Evolutionary conservation across 1,139 yeast genomes (phyloP).

Genomic region (Blastobotrys buckinghamii): DNA sequence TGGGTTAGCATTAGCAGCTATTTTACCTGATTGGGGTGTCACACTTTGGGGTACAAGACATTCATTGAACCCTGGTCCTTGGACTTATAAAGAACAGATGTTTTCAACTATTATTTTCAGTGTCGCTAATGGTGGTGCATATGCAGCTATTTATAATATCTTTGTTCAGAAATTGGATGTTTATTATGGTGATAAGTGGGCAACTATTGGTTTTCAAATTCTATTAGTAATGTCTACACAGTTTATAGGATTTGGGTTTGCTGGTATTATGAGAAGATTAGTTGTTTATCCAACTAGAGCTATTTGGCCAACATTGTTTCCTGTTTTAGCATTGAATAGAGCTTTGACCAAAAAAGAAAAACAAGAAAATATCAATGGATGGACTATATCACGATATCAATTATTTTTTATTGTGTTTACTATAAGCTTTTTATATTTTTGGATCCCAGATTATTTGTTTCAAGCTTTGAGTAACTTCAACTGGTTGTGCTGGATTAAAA

Average conservation of each 20-base stretch:
- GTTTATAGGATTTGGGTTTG: conserved; percentile 56
- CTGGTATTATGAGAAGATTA: conserved; percentile 52
- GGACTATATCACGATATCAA: conserved; percentile 44
- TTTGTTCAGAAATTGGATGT: conserved; percentile 35
- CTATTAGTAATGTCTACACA: conserved; percentile 48
- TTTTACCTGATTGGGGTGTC: conserved; percentile 46
- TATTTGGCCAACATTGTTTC: conserved; percentile 52
- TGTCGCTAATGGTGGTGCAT: conserved; percentile 40
- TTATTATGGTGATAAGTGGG: conserved; percentile 41
- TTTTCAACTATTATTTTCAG: conserved; percentile 45
- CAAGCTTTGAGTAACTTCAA: conserved; percentile 47
- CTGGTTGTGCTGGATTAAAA: conserved; percentile 62
- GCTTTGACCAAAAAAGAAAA: conserved; percentile 38
- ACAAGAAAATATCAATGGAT: conserved; percentile 32
- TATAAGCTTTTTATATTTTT: conserved; percentile 45
- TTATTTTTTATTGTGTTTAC: conserved; percentile 40
- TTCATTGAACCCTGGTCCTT: conserved; percentile 53
- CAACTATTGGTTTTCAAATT: conserved; percentile 45
- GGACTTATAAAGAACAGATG: conserved; percentile 68
- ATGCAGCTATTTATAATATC: conserved; percentile 31
- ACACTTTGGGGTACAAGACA: conserved; percentile 35
- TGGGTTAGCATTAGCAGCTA: conserved; percentile 7
- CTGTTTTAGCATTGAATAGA: conserved; percentile 49
- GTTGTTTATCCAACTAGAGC: conserved; percentile 51
- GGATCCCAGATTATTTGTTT: conserved; percentile 53